Evolutionary conservation across 2,329 filamentous ascomycete genomes (phyloP).

Genomic region (Tolypocladium endophyticum): DNA sequence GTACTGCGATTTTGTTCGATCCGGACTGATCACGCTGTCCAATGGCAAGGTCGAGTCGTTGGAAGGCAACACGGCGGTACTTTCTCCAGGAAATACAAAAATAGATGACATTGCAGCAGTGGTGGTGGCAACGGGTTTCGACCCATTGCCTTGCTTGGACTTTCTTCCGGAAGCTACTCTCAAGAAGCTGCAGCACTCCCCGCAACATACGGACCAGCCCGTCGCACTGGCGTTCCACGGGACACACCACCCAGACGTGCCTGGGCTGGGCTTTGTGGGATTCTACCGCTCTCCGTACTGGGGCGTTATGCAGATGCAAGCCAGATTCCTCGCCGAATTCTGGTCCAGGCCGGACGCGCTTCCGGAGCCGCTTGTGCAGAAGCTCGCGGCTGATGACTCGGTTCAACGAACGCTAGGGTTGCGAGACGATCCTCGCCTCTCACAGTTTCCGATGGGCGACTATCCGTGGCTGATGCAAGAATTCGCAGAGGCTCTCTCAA

Average conservation of each 20-base stretch:
- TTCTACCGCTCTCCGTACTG: slow-evolving; percentile 80
- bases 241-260: slow-evolving; percentile 48
- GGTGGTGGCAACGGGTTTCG: slow-evolving; percentile 67
- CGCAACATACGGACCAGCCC: slow-evolving; percentile 43
- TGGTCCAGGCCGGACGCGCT: slow-evolving; percentile 35
- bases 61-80: slow-evolving; percentile 21
- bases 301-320: slow-evolving; percentile 83
- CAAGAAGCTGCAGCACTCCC: slow-evolving; percentile 44
- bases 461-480: slow-evolving; percentile 68
- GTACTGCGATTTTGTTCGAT: slow-evolving; percentile 65
- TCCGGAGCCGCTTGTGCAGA: slow-evolving; percentile 21
- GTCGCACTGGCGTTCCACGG: slow-evolving; percentile 59
- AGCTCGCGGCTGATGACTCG: slow-evolving; percentile 32
- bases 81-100: slow-evolving; percentile 15
- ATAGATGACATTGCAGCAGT: slow-evolving; percentile 54
- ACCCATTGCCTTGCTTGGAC: slow-evolving; percentile 49
- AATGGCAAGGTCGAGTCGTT: slow-evolving; percentile 33
- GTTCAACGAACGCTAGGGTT: slow-evolving; percentile 37
- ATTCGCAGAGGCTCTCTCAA: slow-evolving; percentile 47
- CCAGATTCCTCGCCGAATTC: slow-evolving; percentile 51
- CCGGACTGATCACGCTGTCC: slow-evolving; percentile 43
- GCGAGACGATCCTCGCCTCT: slow-evolving; percentile 39
- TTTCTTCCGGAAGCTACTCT: slow-evolving; percentile 52
- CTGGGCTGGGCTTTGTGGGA: slow-evolving; percentile 66
- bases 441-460: slow-evolving; percentile 76